Evolutionary conservation across 164 flowering plant species (phyloP).

Genomic region (Tetracentron sinense): DNA sequence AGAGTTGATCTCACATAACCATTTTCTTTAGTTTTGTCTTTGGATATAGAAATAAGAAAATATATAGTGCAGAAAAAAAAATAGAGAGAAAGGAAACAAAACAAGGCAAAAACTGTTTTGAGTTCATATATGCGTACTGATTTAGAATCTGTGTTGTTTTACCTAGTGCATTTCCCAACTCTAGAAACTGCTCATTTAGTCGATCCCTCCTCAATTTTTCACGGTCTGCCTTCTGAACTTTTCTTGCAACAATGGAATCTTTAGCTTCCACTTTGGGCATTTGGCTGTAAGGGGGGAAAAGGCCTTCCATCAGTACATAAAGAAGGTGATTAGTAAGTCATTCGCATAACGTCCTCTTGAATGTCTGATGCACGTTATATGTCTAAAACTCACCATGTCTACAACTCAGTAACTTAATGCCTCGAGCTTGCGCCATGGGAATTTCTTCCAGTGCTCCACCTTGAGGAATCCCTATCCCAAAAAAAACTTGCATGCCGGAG

Average conservation of each 20-base stretch:
- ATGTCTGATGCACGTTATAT: no score
- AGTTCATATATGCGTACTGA: neutral
- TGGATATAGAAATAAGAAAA: neutral
- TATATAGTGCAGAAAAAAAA: neutral
- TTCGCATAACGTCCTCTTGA: no score
- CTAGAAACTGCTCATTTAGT: slow-evolving; percentile 81
- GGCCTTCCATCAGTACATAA: neutral
- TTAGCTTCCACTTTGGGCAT: slow-evolving; percentile 46
- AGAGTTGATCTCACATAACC: no score
- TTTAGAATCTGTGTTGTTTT: slow-evolving; percentile 2
- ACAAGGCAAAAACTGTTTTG: neutral
- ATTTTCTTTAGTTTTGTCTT: no score
- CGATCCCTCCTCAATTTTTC: slow-evolving; percentile 90
- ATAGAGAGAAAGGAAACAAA: neutral
- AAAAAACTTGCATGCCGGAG: no score
- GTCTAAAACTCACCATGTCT: no score
- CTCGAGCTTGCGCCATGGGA: neutral
- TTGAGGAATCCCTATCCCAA: neutral
- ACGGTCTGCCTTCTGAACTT: slow-evolving; percentile 89
- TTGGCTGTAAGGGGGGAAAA: slow-evolving; percentile 24
- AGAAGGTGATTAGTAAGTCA: neutral
- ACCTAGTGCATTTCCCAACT: slow-evolving; percentile 83
- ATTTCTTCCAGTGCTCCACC: neutral
- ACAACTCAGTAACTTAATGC: neutral
- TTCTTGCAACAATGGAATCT: slow-evolving; percentile 59